Evolutionary conservation across 2,329 filamentous ascomycete species (phyloP).

Genomic region (Colletotrichum sansevieriae): DNA sequence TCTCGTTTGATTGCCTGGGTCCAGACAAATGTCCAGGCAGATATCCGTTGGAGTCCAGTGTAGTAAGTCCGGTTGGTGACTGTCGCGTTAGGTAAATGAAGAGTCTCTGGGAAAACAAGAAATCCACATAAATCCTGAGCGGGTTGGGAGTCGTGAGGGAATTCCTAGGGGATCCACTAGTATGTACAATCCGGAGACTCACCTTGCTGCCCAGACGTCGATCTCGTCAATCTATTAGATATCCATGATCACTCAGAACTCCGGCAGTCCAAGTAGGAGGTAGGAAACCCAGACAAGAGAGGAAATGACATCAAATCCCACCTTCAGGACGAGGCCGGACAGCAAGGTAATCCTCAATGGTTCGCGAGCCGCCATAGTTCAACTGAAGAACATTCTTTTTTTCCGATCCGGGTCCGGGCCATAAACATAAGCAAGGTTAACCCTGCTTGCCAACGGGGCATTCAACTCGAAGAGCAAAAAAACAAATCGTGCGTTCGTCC

Average conservation of each 20-base stretch:
- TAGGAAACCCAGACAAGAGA: conserved; percentile 39
- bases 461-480: conserved; percentile 37
- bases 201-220: conserved; percentile 43
- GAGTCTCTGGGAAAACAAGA: neutral
- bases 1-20: conserved; percentile 16
- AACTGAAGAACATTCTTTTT: conserved; percentile 31
- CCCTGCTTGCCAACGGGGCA: conserved; percentile 31
- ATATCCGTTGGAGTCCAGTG: conserved; percentile 20
- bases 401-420: conserved; percentile 39
- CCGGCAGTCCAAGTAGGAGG: conserved; percentile 38
- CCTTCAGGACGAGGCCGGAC: conserved; percentile 37
- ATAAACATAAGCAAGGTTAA: conserved; percentile 32
- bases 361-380: conserved; percentile 26
- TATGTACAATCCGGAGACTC: conserved; percentile 42
- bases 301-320: conserved; percentile 39
- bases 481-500: conserved; percentile 40
- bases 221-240: conserved; percentile 38
- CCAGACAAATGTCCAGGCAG: conserved; percentile 6
- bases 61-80: conserved; percentile 21
- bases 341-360: conserved; percentile 39
- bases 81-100: conserved; percentile 24
- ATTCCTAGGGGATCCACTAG: conserved; percentile 17
- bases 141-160: conserved; percentile 24
- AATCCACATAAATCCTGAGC: neutral
- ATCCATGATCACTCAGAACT: conserved; percentile 40